Base-by-base conservation (phyloP, 768 basidiomycete species). In the Podaxis sp. region DNA sequence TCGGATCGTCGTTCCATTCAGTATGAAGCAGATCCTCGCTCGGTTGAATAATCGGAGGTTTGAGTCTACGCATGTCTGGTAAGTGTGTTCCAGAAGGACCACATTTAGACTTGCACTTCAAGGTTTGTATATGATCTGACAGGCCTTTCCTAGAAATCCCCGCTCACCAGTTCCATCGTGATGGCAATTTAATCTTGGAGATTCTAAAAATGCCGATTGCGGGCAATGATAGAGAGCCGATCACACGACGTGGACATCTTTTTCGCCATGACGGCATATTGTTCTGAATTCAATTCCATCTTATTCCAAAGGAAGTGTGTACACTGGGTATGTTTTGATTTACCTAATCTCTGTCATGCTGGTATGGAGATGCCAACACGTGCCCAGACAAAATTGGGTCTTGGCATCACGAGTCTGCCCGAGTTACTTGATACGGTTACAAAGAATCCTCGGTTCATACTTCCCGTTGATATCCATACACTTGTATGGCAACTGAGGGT, bases 321-420 rank as follows among this genome's bases (percentile, higher is more conserved):
- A 9, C 7, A 9, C 32, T 61, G 59, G 44, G 46, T 55, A 61
- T 47, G 16, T 48, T 55, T 55, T 47, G 59, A 38, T 61, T 54
- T 47, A 48, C 52, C 37, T 46, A 23, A 36, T 38, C 48, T 59
- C 50, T 25, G 52, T 27, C 11, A 11, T 13, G n/a, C 35, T 54
- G 46, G 27, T 28, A 44, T 52, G 59, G 52, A 47, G 35, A 38
- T 23, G 11, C 11, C 55, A n/a, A 28, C 59, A 61, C 59, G 59
- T 61, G 59, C 27, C 47, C 57, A 25, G 5, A 50, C 1, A 5
- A 23, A 21, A 23, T 37, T 25, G 37, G n/a, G 32, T 11, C 57
- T 13, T 18, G 55, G 23, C 47, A 38, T 38, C 48, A 58, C 48
- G 57, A 25, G 48, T 14, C 35, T 37, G 10, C 18, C 46, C n/a